Evolutionary conservation across 176 grass and related monocot species (phyloP).

Genomic region (Hsuehochloa calcarea): DNA sequence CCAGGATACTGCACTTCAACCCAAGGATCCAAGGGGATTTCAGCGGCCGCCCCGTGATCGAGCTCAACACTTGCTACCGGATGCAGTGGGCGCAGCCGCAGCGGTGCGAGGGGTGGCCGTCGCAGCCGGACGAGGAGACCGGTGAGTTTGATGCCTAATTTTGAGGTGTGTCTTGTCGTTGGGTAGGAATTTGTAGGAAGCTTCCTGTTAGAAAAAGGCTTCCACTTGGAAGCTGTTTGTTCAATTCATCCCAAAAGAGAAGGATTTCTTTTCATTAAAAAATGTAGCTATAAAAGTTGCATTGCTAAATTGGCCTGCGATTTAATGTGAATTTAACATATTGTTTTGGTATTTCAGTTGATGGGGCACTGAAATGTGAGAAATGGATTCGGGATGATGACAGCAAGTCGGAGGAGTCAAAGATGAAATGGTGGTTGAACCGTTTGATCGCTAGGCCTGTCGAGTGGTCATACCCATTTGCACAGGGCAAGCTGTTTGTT

Average conservation of each 20-base stretch:
- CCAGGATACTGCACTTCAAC: too few relatives aligned
- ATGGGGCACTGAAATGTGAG: neutral
- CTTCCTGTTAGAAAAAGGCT: neutral
- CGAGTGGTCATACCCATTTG: slow-evolving; percentile 59
- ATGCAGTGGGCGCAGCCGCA: slow-evolving; percentile 80
- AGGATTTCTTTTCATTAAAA: neutral
- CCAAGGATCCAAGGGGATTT: too few relatives aligned
- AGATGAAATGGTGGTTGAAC: slow-evolving; percentile 51
- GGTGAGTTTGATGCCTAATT: slow-evolving; percentile 35
- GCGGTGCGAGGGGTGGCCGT: slow-evolving; percentile 40
- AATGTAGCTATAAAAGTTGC: neutral
- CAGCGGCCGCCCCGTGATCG: slow-evolving; percentile 16
- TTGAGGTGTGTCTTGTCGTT: neutral
- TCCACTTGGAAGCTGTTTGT: neutral
- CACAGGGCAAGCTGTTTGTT: slow-evolving; percentile 53
- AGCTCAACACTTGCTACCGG: slow-evolving; percentile 81
- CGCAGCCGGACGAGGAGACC: neutral
- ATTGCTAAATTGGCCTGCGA: neutral
- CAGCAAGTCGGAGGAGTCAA: slow-evolving; percentile 21
- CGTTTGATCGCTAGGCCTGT: slow-evolving; percentile 37
- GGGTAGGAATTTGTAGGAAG: neutral
- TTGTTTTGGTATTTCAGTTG: neutral
- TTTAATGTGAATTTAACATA: neutral
- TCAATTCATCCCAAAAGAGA: neutral
- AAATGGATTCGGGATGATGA: neutral